phyloP scores from a whole-genome alignment of 495 filamentous ascomycete genomes.

The Hypoxylon perforatum region DNA sequence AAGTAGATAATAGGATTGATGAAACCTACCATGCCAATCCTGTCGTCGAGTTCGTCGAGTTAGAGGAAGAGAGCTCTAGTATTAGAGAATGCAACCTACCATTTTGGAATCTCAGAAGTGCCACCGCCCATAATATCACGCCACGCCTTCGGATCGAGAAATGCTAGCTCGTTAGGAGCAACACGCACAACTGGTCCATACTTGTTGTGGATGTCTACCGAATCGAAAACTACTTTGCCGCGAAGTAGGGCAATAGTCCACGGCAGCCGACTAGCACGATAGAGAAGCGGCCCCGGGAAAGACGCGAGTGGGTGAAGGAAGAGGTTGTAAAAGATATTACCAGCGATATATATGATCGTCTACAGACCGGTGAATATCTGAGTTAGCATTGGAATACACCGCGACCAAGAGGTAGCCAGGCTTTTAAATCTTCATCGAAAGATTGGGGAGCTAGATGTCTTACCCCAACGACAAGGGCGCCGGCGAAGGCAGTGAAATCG shows the following conservation, averaged over 20 bases:
- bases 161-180: slow-evolving; percentile 63
- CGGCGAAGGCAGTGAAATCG: slow-evolving; percentile 5
- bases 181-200: slow-evolving; percentile 67
- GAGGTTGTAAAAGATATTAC: slow-evolving; percentile 53
- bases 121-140: slow-evolving; percentile 58
- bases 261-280: slow-evolving; percentile 51
- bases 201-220: slow-evolving; percentile 55
- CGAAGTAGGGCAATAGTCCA: slow-evolving; percentile 35
- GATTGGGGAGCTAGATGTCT: neutral
- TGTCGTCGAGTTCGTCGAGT: neutral
- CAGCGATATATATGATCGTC: slow-evolving; percentile 10
- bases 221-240: slow-evolving; percentile 52
- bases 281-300: slow-evolving; percentile 59
- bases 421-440: neutral
- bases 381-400: slow-evolving; percentile 2
- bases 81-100: neutral
- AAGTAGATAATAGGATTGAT: no score
- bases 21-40: slow-evolving; percentile 20
- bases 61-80: neutral
- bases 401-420: neutral
- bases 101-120: slow-evolving; percentile 40
- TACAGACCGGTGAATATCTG: neutral
- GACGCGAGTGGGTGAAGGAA: slow-evolving; percentile 59
- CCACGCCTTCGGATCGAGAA: slow-evolving; percentile 59
- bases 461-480: slow-evolving; percentile 9